Base-by-base conservation (phyloP, 805 yeast species). In the Sugiyamaella lignohabitans region DNA sequence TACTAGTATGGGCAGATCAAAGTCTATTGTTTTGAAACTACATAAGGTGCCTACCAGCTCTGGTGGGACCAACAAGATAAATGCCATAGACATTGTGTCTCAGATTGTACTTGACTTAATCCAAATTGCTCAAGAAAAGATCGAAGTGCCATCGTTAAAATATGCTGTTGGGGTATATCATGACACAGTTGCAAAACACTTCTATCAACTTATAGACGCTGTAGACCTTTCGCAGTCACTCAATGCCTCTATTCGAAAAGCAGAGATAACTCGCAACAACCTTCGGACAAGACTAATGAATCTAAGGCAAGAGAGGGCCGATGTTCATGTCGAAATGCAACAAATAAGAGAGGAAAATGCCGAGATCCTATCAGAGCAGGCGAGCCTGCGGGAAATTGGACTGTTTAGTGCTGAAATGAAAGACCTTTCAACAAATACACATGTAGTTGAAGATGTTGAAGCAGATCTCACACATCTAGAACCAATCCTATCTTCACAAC, bases 61-160 rank as follows among this genome's bases (percentile, higher is more conserved):
- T 5, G 54, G 55, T 3, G 58, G 56, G 2, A 49, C 52, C 5
- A 43, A 42, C 24, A 38, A 44, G 19, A 41, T 53, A 20, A 55
- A 49, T 35, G 55, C 52, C 1, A 41, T 51, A 2, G 58, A 55
- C 38, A 49, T 55, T 2, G 43, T 51, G 14, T 35, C 51, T 2
- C 51, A 50, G 22, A 37, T 46, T 2, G 43, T 49, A 5, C 17
- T 35, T 10, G 53, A 52, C 14, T 27, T 38, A 8, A 23, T 52
- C 10, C 42, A 50, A 16, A 19, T 17, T 17, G 42, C 32, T 2
- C n/a, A 22, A n/a, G 52, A 46, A 17, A 36, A 37, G 10, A 34
- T 40, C 5, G 16, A 46, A 2, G 34, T 19, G 21, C 46, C 49
- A 10, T 27, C 48, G 42, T 18, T 45, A 2, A 16, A 11, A 5